Evolutionary conservation across 352 stramenopile genomes (phyloP), one percentile per base, ranked within the genome.

Genomic region (Phytophthora megakarya): DNA sequence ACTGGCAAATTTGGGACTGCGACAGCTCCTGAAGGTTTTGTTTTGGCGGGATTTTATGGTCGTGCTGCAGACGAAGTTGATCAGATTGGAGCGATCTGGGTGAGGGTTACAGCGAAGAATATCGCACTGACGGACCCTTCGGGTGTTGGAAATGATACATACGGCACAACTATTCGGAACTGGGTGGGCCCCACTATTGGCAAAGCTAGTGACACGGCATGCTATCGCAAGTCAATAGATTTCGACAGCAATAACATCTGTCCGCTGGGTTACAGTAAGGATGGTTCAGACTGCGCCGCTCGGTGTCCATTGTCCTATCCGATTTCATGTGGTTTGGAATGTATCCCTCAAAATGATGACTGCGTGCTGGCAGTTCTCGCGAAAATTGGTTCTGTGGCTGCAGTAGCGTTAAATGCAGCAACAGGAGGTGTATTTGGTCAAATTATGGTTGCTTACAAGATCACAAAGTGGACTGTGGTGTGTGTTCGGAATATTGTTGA

Each of bases 321-420:
- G 0, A 70, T 89, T 2, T 46, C 72, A n/a, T 89, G 80, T 37
- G 76, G 60, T n/a, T 52, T 82, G 60, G 76, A 88, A 40, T 89
- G 78, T 33, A 70, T 89, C 39, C 80, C 72, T n/a, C 75, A 85
- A 56, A 89, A 85, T 57, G 62, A 75, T 12, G 79, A 89, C 48
- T 92, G 83, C 44, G 59, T 71, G 3, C 21, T 76, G 0, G 73
- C 78, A 19, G 45, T 92, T 10, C 42, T 89, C 39, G 40, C 30
- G 18, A 89, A 90, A 56, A 32, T 86, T 25, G 61, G 61, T 10
- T 68, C 73, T 1, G 83, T 90, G 0, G 79, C 76, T 6, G 76
- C 62, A 0, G 77, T 81, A 1, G 81, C 78, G 5, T 22, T 92
- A n/a, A 87, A 76, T 26, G 63, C 63, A 5, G 80, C 75, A 8